phyloP scores from a whole-genome alignment of 2,329 filamentous ascomycete species.

The Fusarium sp. region DNA sequence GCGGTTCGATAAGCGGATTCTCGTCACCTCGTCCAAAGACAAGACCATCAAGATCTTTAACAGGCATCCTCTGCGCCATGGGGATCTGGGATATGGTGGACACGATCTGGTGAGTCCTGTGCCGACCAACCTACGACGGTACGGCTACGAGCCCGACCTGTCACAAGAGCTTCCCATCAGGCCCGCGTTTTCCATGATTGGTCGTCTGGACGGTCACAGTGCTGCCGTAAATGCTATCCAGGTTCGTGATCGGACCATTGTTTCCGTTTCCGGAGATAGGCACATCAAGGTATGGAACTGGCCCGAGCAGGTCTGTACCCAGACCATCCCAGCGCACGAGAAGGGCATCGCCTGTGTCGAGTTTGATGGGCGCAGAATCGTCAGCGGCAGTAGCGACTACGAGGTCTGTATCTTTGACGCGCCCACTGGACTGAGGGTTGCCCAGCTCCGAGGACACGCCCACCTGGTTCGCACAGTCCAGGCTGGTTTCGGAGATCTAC shows the following conservation, averaged over 20 bases:
- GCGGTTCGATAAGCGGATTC: constrained; percentile 87
- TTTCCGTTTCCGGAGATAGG: constrained; percentile 94
- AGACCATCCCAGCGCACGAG: constrained; percentile 85
- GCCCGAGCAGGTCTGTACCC: constrained; percentile 77
- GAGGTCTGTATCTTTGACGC: constrained; percentile 96
- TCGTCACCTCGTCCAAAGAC: constrained; percentile 98
- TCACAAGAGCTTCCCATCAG: constrained; percentile 60
- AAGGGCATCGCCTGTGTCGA: constrained; percentile 99
- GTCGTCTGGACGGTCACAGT: constrained; percentile 82
- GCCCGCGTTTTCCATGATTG: constrained; percentile 80
- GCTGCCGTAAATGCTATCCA: constrained; percentile 98
- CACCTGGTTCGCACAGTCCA: constrained; percentile 94
- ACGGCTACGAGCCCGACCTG: constrained; percentile 63
- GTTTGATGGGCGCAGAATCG: constrained; percentile 91
- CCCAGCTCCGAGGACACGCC: constrained; percentile 82
- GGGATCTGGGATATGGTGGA: constrained; percentile 66
- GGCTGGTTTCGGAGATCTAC: constrained; percentile 90
- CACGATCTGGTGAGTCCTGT: constrained; percentile 61
- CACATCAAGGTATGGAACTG: constrained; percentile 96
- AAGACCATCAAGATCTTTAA: constrained; percentile 98
- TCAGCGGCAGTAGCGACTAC: constrained; percentile 96
- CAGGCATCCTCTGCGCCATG: constrained; percentile 72
- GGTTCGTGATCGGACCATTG: constrained; percentile 84
- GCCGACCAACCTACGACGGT: constrained; percentile 61
- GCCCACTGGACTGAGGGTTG: constrained; percentile 86